phyloP scores from a whole-genome alignment of 352 stramenopile genomes.

The Globisporangium paroecandrum region DNA sequence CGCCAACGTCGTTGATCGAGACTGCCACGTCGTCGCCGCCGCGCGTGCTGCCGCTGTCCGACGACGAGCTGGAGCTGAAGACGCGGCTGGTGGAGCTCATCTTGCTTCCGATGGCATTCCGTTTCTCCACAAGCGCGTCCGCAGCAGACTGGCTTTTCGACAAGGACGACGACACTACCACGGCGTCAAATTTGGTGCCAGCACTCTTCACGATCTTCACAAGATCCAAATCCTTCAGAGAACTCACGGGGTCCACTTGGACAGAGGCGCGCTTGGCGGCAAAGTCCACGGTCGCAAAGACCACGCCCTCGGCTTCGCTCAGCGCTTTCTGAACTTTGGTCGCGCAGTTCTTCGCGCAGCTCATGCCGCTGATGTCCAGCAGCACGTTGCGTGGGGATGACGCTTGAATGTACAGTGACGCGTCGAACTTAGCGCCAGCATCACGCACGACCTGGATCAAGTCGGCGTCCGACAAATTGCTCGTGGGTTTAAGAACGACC shows the following conservation, averaged over 20 bases:
- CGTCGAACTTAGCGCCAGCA: slow-evolving; percentile 62
- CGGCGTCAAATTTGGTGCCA: slow-evolving; percentile 44
- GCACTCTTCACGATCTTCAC: slow-evolving; percentile 42
- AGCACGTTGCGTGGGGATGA: slow-evolving; percentile 33
- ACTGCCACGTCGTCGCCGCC: slow-evolving; percentile 32
- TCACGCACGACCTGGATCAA: slow-evolving; percentile 52
- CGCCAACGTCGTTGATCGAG: slow-evolving; percentile 25
- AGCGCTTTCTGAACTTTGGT: slow-evolving; percentile 71
- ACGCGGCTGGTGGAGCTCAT: slow-evolving; percentile 8
- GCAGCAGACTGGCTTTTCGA: background rate
- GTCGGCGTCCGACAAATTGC: slow-evolving; percentile 43
- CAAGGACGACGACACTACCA: slow-evolving; percentile 15
- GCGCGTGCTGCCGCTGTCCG: slow-evolving; percentile 3
- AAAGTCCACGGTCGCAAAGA: slow-evolving; percentile 73
- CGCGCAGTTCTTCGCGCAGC: slow-evolving; percentile 59
- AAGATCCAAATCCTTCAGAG: slow-evolving; percentile 59
- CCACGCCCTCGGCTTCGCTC: slow-evolving; percentile 49
- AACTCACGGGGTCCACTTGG: slow-evolving; percentile 52
- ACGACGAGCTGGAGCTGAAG: slow-evolving; percentile 11
- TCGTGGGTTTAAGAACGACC: slow-evolving; percentile 52
- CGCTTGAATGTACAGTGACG: slow-evolving; percentile 32
- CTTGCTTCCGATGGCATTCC: background rate
- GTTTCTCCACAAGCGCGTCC: background rate
- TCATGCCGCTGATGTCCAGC: slow-evolving; percentile 67
- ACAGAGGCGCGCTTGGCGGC: slow-evolving; percentile 50